A percentile compares a stretch with the other conserved stretches of the same genome.
Conservation (phyloP, 2,329 filamentous ascomycete genomes). For the Ascochyta fabae region DNA sequence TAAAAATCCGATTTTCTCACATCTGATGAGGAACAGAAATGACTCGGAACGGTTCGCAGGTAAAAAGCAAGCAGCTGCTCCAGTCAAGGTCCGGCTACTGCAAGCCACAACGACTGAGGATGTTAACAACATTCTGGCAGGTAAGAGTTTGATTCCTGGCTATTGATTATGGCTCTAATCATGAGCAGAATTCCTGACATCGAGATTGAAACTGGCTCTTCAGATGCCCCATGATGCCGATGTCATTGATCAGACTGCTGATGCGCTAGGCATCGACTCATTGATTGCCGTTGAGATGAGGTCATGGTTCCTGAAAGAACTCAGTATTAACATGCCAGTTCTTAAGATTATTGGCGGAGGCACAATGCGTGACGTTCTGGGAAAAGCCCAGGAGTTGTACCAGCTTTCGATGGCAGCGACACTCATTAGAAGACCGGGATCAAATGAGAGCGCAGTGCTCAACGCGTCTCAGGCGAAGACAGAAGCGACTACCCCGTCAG, state of each 20-base stretch:
- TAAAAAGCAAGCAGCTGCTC: not conserved
- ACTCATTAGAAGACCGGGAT: too few species aligned
- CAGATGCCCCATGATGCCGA: constrained; percentile 1
- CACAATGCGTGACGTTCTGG: not conserved
- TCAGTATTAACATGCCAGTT: constrained; percentile 36
- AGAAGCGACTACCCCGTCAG: too few species aligned
- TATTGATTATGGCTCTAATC: not conserved
- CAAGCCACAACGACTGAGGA: not conserved
- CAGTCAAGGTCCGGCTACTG: not conserved
- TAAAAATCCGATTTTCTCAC: constrained; percentile 3
- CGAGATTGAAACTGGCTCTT: not conserved
- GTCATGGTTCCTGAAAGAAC: constrained; percentile 47
- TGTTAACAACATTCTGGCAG: not conserved
- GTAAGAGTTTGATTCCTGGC: not conserved
- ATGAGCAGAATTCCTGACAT: not conserved
- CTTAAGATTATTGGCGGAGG: constrained; percentile 33
- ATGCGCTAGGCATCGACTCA: constrained; percentile 38
- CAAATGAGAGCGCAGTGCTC: too few species aligned
- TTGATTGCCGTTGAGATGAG: constrained; percentile 49
- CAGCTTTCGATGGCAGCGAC: too few species aligned
- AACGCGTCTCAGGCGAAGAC: too few species aligned
- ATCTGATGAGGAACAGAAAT: not conserved
- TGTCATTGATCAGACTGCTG: not conserved
- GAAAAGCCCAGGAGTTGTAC: not conserved
- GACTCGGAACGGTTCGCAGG: too few species aligned